These are phyloP conservation scores for Mucor mucedo DNA, from an alignment of 371 early-diverging fungal genomes.

Conservation along the genomic window DNA sequence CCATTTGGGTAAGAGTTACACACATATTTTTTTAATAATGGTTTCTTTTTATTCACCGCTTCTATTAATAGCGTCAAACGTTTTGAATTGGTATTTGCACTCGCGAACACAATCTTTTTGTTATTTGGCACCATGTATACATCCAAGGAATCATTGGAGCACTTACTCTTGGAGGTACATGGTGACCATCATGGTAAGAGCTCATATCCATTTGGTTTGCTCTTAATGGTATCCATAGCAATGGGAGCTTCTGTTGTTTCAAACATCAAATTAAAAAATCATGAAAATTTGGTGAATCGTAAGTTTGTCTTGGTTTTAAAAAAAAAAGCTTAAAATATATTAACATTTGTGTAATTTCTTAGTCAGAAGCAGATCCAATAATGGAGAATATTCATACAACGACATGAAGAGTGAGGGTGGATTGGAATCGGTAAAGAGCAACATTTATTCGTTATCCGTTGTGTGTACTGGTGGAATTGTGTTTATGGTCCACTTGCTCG, in stretches of 20 bases:
- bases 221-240: constrained; percentile 15
- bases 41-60: not conserved
- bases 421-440: constrained; percentile 24
- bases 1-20: constrained; percentile 54
- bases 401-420: constrained; percentile 24
- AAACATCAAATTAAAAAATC: constrained; percentile 47
- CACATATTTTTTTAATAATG: not conserved
- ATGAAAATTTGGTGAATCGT: constrained; percentile 49
- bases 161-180: constrained; percentile 50
- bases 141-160: constrained; percentile 60
- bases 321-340: not conserved
- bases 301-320: not conserved
- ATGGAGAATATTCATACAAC: not conserved
- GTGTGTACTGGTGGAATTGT: constrained; percentile 19
- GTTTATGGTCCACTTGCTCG: constrained; percentile 19
- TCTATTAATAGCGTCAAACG: constrained; percentile 44
- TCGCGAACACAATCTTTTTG: constrained; percentile 55
- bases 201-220: constrained; percentile 11
- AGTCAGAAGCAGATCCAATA: constrained; percentile 15
- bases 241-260: constrained; percentile 46
- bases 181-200: constrained; percentile 27
- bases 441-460: constrained; percentile 27
- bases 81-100: constrained; percentile 54
- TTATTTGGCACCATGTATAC: constrained; percentile 63
- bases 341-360: not conserved